phyloP scores from a whole-genome alignment of 805 yeast species.

The Lipomyces yamanashiensis region DNA sequence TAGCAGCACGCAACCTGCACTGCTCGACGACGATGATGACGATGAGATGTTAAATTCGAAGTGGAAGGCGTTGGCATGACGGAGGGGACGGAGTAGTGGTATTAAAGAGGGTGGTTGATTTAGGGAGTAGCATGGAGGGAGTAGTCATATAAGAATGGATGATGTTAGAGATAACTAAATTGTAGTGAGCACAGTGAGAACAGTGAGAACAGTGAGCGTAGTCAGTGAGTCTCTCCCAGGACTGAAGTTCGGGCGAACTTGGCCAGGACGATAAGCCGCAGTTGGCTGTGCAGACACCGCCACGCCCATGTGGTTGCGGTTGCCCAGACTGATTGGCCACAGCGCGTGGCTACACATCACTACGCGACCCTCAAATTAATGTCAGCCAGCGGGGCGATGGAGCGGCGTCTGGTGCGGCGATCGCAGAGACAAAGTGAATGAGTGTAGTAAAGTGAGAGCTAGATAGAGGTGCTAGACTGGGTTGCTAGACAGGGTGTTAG shows the following conservation, averaged over 20 bases:
- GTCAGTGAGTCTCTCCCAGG: neutral
- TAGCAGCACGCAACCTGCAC: constrained; percentile 1
- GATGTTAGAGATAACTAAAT: too few species aligned
- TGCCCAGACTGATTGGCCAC: neutral
- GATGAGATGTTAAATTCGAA: constrained; percentile 11
- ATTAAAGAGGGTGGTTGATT: neutral
- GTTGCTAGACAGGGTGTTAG: neutral
- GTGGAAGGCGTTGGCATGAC: constrained; percentile 27
- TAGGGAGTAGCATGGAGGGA: neutral
- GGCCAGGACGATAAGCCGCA: neutral
- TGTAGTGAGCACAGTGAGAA: too few species aligned
- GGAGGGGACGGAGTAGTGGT: neutral
- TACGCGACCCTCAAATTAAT: neutral
- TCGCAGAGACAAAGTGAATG: neutral
- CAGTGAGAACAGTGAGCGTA: neutral
- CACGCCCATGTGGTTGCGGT: constrained; percentile 4
- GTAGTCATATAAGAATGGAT: too few species aligned
- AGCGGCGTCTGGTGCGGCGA: neutral
- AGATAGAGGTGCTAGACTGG: too few species aligned
- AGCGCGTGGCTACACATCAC: neutral
- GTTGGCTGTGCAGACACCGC: constrained; percentile 5
- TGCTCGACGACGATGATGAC: constrained; percentile 25
- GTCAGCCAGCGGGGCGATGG: neutral
- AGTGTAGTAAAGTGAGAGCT: too few species aligned
- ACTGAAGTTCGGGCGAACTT: neutral